These are phyloP conservation scores for Cetradonia linearis DNA, from an alignment of 495 filamentous ascomycete species.

Conservation along the genomic window DNA sequence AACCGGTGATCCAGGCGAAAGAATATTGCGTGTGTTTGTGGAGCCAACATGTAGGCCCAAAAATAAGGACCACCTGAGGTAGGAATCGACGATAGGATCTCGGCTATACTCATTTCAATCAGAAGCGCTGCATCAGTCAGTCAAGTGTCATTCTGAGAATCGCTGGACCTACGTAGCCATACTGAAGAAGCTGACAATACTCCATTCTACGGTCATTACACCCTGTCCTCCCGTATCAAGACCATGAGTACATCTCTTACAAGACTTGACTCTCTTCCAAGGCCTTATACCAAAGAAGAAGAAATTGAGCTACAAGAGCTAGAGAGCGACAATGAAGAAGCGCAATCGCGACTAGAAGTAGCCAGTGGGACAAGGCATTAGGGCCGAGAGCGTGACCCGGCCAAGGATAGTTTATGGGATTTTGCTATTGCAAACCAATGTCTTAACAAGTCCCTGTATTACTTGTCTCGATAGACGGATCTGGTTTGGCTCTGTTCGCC, in stretches of 20 bases:
- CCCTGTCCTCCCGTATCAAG: conserved; percentile 47
- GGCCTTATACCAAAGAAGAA: neutral
- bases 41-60: conserved; percentile 53
- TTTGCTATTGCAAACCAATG: neutral
- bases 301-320: neutral
- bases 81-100: conserved; percentile 55
- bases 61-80: conserved; percentile 56
- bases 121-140: conserved; percentile 33
- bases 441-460: neutral
- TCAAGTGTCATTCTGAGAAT: no score
- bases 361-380: neutral
- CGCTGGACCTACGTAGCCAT: neutral
- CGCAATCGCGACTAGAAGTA: neutral
- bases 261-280: neutral
- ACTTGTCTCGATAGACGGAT: neutral
- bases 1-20: conserved; percentile 56
- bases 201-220: conserved; percentile 45
- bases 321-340: neutral
- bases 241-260: conserved; percentile 29
- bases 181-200: conserved; percentile 46
- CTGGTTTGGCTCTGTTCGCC: neutral
- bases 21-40: conserved; percentile 46
- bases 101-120: conserved; percentile 50
- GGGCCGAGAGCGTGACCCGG: neutral
- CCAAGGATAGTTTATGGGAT: neutral